These are phyloP conservation scores for Pleurotus pulmonarius DNA, from an alignment of 768 basidiomycete species.

Conservation along the genomic window DNA sequence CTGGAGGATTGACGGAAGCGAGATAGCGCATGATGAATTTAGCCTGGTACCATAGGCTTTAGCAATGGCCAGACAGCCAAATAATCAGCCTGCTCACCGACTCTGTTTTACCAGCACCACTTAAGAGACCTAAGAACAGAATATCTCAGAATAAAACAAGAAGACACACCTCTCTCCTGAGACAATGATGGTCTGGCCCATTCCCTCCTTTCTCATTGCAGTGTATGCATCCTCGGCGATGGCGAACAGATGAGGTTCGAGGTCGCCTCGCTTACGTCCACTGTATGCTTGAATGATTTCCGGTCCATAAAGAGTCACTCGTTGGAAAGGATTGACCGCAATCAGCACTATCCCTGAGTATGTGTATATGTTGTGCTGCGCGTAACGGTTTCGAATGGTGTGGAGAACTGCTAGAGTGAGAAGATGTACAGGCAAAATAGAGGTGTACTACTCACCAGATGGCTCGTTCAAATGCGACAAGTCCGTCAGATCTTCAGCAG, in stretches of 20 bases:
- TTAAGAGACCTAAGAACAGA: conserved; percentile 27
- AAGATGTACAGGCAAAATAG: conserved; percentile 4
- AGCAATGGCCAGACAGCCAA: neutral
- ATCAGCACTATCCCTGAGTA: conserved; percentile 99
- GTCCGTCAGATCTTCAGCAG: conserved; percentile 96
- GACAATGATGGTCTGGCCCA: conserved; percentile 98
- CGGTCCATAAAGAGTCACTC: conserved; percentile 93
- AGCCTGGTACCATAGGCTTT: conserved; percentile 44
- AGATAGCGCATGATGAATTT: conserved; percentile 99
- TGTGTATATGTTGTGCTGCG: conserved; percentile 96
- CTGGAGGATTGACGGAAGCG: conserved; percentile 91
- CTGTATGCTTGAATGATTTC: conserved; percentile 98
- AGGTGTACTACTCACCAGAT: conserved; percentile 56
- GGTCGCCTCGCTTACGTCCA: conserved; percentile 85
- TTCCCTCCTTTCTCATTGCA: conserved; percentile 89
- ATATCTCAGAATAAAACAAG: conserved; percentile 10
- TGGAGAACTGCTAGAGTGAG: conserved; percentile 67
- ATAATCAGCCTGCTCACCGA: conserved; percentile 51
- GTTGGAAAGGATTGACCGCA: conserved; percentile 98
- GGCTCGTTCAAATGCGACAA: conserved; percentile 98
- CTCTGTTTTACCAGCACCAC: conserved; percentile 99
- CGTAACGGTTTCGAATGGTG: conserved; percentile 95
- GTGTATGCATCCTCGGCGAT: conserved; percentile 99
- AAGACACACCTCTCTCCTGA: conserved; percentile 86
- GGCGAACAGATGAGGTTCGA: conserved; percentile 97